Conservation (phyloP, 1,284 basidiomycete genomes). For the Apiotrichum siamense region DNA sequence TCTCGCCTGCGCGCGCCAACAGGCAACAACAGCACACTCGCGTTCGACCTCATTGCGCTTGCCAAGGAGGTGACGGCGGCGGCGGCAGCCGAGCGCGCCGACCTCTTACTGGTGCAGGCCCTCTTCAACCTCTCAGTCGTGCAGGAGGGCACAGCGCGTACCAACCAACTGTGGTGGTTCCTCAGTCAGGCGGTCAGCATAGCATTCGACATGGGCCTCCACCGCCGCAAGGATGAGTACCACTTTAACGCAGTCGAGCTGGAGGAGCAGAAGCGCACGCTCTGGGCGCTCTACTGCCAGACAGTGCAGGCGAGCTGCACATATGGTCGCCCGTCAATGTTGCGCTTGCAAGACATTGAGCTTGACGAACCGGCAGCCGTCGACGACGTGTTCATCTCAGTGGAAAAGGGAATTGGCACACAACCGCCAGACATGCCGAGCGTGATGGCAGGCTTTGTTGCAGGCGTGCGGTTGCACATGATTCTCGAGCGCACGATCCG, state of each 20-base stretch:
- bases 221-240: conserved; percentile 28
- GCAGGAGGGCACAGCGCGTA: conserved; percentile 27
- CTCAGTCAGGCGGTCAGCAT: conserved; percentile 29
- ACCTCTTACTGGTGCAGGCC: conserved; percentile 30
- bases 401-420: conserved; percentile 23
- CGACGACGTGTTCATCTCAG: conserved; percentile 31
- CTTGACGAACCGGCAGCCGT: conserved; percentile 30
- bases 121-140: conserved; percentile 32
- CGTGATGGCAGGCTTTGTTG: conserved; percentile 32
- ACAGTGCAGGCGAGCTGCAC: conserved; percentile 30
- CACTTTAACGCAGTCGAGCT: conserved; percentile 28
- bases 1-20: conserved; percentile 13
- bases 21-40: conserved; percentile 11
- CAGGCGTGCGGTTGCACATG: conserved; percentile 30
- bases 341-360: conserved; percentile 25
- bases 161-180: conserved; percentile 25
- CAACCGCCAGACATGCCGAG: conserved; percentile 28
- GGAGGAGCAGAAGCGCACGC: conserved; percentile 29
- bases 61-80: conserved; percentile 17
- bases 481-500: conserved; percentile 27
- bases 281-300: conserved; percentile 35
- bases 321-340: conserved; percentile 29
- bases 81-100: conserved; percentile 22
- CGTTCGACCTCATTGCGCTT: conserved; percentile 17
- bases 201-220: conserved; percentile 31